Evolutionary conservation across 140 eudicot genomes (phyloP), one percentile per base, ranked within the genome.

Genomic region (Ambrosia hybrid): DNA sequence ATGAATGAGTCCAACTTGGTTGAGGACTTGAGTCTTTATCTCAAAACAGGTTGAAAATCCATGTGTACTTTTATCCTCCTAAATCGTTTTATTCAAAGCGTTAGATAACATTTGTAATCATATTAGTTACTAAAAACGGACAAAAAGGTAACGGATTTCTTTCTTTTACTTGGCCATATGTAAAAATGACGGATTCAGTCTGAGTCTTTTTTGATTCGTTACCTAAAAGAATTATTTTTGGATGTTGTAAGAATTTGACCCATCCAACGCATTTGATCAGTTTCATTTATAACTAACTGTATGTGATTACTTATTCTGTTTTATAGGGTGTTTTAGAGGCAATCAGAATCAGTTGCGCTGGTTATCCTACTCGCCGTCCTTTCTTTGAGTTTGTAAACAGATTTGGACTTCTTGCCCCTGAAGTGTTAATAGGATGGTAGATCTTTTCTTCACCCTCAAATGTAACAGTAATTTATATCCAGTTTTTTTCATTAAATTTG

Each of bases 311-410:
- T 10, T 60, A 12, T 62, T 52, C 15, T 78, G 4, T 26, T 55
- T 15, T 64, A 46, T 78, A 94, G 99, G 99, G 99, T 79, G 99
- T 94, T 73, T 66, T 94, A 73, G 99, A 94, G 88, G 99, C 99
- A 78, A 94, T 94, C 81, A 83, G 99, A 80, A 94, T 94, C 71
- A 94, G 99, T 71, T 91, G 97, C 82, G 99, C 99, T 53, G 99
- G 99, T 51, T 94, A 81, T 76, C 99, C 99, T 78, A 94, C 99
- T 71, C 97, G 99, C 30, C 97, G 97, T 60, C 85, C 96, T 72
- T 94, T 91, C 83, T 94, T 83, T 74, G 99, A 94, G 80, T 94
- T 94, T 72, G 52, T 94, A 78, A 88, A 94, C 82, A 86, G 99
- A 88, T 94, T 94, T 82, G 99, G 99, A 79, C 81, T 94, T 68